These are phyloP conservation scores for Aquilaria sinensis DNA, from an alignment of 345 rosid genomes.

Conservation along the genomic window DNA sequence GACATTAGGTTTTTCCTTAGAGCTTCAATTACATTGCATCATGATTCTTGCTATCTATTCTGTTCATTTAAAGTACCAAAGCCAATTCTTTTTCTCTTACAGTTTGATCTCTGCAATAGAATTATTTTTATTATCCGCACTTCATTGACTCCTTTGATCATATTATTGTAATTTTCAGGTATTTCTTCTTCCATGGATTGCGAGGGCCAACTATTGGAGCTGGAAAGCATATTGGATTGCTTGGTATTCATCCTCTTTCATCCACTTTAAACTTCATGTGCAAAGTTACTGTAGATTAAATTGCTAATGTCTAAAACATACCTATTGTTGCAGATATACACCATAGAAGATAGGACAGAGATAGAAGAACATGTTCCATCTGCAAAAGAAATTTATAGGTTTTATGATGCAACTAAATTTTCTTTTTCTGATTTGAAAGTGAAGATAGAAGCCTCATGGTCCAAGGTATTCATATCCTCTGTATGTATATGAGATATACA, in stretches of 20 bases:
- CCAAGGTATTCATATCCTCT: constrained; percentile 47
- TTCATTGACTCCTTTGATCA: too few species aligned
- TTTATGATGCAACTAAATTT: constrained; percentile 44
- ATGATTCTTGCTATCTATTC: constrained; percentile 1
- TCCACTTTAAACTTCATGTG: constrained; percentile 2
- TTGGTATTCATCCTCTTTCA: constrained; percentile 31
- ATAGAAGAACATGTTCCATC: constrained; percentile 44
- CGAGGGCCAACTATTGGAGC: constrained; percentile 57
- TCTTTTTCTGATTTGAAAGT: constrained; percentile 38
- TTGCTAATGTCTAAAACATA: neutral
- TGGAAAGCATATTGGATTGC: constrained; percentile 75
- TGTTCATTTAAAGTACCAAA: too few species aligned
- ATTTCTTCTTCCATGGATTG: constrained; percentile 39
- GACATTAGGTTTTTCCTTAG: too few species aligned
- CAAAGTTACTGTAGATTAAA: neutral
- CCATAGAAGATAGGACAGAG: constrained; percentile 44
- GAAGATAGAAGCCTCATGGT: constrained; percentile 44
- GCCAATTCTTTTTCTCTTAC: neutral
- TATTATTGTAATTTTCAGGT: constrained; percentile 20
- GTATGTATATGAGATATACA: constrained; percentile 5
- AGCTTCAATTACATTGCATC: too few species aligned
- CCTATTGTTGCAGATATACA: constrained; percentile 44
- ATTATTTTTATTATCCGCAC: too few species aligned
- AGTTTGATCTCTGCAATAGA: too few species aligned
- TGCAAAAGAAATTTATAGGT: constrained; percentile 46